A percentile compares a stretch with the other conserved stretches of the same genome.
phyloP scores from a whole-genome alignment of 495 filamentous ascomycete species.

The Polyplosphaeria fusca region DNA sequence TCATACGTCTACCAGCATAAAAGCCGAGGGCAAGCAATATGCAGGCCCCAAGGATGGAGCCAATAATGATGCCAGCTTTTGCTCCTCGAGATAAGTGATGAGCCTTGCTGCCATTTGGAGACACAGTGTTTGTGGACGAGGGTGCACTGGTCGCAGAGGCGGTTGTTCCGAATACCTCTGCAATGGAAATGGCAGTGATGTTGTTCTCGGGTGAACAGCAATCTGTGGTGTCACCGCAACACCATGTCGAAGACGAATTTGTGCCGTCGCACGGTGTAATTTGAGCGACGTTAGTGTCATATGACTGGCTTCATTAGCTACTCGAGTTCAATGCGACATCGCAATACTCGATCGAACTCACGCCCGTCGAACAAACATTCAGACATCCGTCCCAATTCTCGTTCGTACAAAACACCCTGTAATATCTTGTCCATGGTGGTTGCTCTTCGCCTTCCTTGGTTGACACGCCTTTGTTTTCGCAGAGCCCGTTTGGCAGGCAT shows the following conservation, averaged over 20 bases:
- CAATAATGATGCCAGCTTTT: no score
- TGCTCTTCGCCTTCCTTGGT: neutral
- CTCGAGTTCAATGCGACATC: no score
- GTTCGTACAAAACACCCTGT: neutral
- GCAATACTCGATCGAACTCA: neutral
- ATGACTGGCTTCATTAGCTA: neutral
- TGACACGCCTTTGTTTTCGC: neutral
- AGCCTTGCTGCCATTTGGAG: no score
- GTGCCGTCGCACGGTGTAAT: neutral
- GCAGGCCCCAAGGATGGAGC: no score
- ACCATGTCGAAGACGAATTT: neutral
- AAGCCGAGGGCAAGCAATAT: no score
- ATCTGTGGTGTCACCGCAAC: neutral
- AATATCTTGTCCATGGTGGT: conserved; percentile 3
- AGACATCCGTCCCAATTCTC: conserved; percentile 2
- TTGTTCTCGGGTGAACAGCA: no score
- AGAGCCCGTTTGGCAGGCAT: conserved; percentile 12
- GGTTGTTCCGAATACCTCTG: no score
- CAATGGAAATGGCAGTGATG: no score
- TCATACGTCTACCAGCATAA: no score
- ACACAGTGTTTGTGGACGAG: no score
- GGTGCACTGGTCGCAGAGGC: no score
- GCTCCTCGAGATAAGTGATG: no score
- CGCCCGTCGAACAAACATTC: conserved; percentile 2
- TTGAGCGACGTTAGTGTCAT: neutral